A percentile compares a stretch with the other conserved stretches of the same genome.
Conservation (phyloP, 2,329 filamentous ascomycete species). For the Colletotrichum echinochloae region DNA sequence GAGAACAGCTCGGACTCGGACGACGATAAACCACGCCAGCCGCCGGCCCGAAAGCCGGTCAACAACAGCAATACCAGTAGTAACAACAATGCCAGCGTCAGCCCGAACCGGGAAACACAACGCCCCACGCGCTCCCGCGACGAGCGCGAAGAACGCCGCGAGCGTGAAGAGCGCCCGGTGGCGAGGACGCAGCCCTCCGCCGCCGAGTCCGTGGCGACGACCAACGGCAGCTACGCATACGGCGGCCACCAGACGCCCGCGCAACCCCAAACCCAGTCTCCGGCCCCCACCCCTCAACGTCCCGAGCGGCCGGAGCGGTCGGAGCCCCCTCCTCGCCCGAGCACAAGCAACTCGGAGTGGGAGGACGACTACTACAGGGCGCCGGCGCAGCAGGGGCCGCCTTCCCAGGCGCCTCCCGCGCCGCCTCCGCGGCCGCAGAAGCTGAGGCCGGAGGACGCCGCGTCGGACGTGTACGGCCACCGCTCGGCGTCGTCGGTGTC, state of each 20-base stretch:
- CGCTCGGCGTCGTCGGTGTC: conserved; percentile 14
- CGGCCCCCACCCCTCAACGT: neutral
- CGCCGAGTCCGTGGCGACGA: conserved; percentile 1
- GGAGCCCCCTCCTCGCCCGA: conserved; percentile 31
- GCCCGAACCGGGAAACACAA: conserved; percentile 18
- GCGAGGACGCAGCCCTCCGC: conserved; percentile 1
- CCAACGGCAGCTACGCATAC: conserved; percentile 33
- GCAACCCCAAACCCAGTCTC: neutral
- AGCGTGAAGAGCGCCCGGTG: conserved; percentile 14
- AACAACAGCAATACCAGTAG: no score
- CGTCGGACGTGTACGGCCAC: conserved; percentile 24
- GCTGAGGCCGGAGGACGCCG: conserved; percentile 45
- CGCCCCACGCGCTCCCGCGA: conserved; percentile 30
- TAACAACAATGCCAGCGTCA: conserved; percentile 18
- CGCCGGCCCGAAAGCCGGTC: conserved; percentile 32
- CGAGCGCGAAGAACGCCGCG: conserved; percentile 25
- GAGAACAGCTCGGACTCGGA: conserved; percentile 48
- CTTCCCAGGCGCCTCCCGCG: conserved; percentile 45
- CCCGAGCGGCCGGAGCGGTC: conserved; percentile 25
- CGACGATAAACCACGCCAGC: conserved; percentile 28
- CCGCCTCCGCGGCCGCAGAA: conserved; percentile 50
- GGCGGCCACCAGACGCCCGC: conserved; percentile 7
- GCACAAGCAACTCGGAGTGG: conserved; percentile 31
- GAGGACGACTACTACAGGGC: conserved; percentile 43
- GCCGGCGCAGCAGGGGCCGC: conserved; percentile 31